Percentiles rank a stretch among this genome's conserved stretches.
phyloP scores from a whole-genome alignment of 331 rosid species.

The Pyrus hybrid region DNA sequence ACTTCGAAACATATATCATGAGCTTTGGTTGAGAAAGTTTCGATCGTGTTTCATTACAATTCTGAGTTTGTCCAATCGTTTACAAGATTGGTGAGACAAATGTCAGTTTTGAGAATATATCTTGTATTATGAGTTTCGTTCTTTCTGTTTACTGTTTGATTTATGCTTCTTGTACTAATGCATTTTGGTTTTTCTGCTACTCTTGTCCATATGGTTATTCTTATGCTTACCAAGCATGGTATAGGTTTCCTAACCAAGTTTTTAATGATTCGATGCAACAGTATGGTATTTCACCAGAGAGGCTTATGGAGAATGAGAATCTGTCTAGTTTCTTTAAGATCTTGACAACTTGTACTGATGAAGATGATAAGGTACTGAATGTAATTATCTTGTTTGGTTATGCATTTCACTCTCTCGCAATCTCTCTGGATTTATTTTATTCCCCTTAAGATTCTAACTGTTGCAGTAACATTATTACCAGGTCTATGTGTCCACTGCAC shows the following conservation, averaged over 20 bases:
- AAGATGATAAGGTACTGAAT: slow-evolving; percentile 45
- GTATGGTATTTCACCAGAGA: slow-evolving; percentile 77
- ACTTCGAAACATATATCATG: not conserved
- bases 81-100: not conserved
- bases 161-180: not conserved
- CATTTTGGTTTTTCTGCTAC: not conserved
- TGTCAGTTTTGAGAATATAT: not conserved
- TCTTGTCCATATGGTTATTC: not conserved
- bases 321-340: slow-evolving; percentile 58
- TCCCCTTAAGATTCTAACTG: not conserved
- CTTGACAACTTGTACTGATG: slow-evolving; percentile 57
- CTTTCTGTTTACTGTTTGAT: not conserved
- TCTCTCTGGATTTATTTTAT: not conserved
- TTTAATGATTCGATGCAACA: slow-evolving; percentile 29
- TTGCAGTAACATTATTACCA: slow-evolving; percentile 17
- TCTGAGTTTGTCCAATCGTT: not conserved
- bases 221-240: not conserved
- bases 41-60: not conserved
- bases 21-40: not conserved
- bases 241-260: not conserved
- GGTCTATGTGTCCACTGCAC: slow-evolving; percentile 79
- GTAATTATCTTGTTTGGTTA: not conserved
- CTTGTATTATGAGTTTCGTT: not conserved
- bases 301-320: slow-evolving; percentile 30
- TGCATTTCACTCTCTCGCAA: not conserved